These are phyloP conservation scores for Klebsormidium nitens DNA, from an alignment of 139 green algal species.

Conservation along the genomic window DNA sequence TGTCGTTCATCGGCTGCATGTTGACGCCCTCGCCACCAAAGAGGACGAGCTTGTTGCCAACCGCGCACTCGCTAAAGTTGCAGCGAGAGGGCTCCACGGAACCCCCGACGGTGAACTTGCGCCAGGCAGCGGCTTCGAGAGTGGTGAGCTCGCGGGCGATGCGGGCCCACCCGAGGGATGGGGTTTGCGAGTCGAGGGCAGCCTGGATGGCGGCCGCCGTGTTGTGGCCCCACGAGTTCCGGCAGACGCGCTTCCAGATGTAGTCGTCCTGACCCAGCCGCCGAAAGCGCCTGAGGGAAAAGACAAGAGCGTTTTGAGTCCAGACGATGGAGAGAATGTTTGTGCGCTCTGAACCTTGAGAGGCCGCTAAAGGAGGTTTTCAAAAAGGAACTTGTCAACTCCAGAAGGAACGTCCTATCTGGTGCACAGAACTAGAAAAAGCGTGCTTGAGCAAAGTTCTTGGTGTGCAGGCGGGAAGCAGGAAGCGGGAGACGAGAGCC, in stretches of 20 bases:
- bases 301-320: too few species aligned
- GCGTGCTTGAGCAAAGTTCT: too few species aligned
- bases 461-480: too few species aligned
- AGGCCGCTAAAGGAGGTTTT: too few species aligned
- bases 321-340: too few species aligned
- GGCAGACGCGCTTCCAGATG: constrained; percentile 16
- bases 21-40: constrained; percentile 38
- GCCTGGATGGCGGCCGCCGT: constrained; percentile 2
- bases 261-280: constrained; percentile 10
- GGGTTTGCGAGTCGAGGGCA: not conserved
- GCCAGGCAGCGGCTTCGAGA: constrained; percentile 28
- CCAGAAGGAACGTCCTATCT: too few species aligned
- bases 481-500: too few species aligned
- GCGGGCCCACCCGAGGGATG: constrained; percentile 17
- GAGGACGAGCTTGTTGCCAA: constrained; percentile 35
- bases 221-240: constrained; percentile 23
- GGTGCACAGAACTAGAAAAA: too few species aligned
- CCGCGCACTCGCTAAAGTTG: constrained; percentile 43
- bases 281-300: constrained; percentile 22
- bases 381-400: too few species aligned
- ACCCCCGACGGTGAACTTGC: constrained; percentile 26
- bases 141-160: constrained; percentile 34
- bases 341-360: too few species aligned
- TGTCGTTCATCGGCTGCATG: constrained; percentile 36
- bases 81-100: constrained; percentile 27